These are phyloP conservation scores for Cyberlindnera mississippiensis DNA, from an alignment of 805 yeast species.

Conservation along the genomic window DNA sequence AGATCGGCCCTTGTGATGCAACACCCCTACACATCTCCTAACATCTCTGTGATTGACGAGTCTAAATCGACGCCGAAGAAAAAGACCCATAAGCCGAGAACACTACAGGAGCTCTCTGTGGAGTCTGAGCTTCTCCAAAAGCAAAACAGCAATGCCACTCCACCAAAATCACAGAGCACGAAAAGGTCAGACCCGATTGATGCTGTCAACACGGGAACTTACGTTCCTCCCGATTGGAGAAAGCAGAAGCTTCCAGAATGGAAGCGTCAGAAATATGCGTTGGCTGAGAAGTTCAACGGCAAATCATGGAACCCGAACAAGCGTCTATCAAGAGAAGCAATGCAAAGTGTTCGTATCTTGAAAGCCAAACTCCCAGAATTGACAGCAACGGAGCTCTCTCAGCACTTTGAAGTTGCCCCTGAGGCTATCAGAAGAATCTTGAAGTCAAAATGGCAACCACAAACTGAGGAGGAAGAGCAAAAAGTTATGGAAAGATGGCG, in stretches of 20 bases:
- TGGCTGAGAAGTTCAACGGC: constrained; percentile 56
- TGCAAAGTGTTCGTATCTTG: constrained; percentile 57
- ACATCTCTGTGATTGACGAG: constrained; percentile 1
- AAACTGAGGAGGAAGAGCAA: constrained; percentile 44
- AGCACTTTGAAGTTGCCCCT: constrained; percentile 67
- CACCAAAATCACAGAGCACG: not conserved
- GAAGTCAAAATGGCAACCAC: constrained; percentile 72
- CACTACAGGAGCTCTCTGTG: constrained; percentile 1
- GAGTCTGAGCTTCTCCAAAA: not conserved
- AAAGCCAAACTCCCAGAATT: constrained; percentile 57
- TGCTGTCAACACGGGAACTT: constrained; percentile 8
- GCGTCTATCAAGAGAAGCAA: constrained; percentile 62
- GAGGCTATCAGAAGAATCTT: constrained; percentile 79
- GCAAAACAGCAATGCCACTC: not conserved
- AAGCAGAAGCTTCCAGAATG: constrained; percentile 52
- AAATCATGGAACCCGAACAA: constrained; percentile 64
- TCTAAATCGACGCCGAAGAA: constrained; percentile 1
- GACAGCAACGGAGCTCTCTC: constrained; percentile 54
- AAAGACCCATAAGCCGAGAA: constrained; percentile 5
- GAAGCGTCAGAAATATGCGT: constrained; percentile 63
- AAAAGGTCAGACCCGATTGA: constrained; percentile 5
- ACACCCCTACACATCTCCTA: constrained; percentile 1
- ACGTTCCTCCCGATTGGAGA: constrained; percentile 44
- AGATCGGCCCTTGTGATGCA: constrained; percentile 3
- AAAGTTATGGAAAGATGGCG: constrained; percentile 49